phyloP scores from a whole-genome alignment of 306 rosid species.

The Fragaria nilgerrensis region DNA sequence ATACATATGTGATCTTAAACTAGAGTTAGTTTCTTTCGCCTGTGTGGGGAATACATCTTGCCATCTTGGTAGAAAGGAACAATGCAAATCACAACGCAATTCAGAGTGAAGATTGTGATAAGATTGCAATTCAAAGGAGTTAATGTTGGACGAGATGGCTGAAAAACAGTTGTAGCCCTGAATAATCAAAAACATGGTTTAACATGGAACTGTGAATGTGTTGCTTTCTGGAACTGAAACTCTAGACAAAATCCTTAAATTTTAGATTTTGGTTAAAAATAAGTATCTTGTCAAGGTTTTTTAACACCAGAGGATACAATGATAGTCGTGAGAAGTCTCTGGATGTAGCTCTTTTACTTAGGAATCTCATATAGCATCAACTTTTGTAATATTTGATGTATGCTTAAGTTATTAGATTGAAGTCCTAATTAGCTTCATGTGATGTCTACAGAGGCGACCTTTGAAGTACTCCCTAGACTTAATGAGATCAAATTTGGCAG shows the following conservation, averaged over 20 bases:
- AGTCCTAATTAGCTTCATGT: constrained; percentile 18
- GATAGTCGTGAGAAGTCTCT: background rate
- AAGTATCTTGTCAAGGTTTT: background rate
- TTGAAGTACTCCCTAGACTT: constrained; percentile 91
- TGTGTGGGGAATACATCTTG: background rate
- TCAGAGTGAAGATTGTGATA: background rate
- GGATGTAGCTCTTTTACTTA: background rate
- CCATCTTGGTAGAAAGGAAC: background rate
- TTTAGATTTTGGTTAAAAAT: background rate
- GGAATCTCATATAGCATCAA: background rate
- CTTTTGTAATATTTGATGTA: background rate
- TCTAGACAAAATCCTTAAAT: background rate
- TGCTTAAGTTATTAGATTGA: constrained; percentile 11
- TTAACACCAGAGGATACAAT: background rate
- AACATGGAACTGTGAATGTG: background rate
- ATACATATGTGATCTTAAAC: background rate
- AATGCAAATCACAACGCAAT: background rate
- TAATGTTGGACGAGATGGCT: background rate
- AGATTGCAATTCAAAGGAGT: background rate
- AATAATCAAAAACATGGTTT: background rate
- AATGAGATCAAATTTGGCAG: constrained; percentile 93
- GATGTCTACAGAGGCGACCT: constrained; percentile 81
- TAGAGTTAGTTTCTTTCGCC: background rate
- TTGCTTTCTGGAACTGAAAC: background rate
- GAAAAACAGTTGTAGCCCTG: background rate